Evolutionary conservation across 495 filamentous ascomycete genomes (phyloP).

Genomic region (Hypoxylon lenormandii): DNA sequence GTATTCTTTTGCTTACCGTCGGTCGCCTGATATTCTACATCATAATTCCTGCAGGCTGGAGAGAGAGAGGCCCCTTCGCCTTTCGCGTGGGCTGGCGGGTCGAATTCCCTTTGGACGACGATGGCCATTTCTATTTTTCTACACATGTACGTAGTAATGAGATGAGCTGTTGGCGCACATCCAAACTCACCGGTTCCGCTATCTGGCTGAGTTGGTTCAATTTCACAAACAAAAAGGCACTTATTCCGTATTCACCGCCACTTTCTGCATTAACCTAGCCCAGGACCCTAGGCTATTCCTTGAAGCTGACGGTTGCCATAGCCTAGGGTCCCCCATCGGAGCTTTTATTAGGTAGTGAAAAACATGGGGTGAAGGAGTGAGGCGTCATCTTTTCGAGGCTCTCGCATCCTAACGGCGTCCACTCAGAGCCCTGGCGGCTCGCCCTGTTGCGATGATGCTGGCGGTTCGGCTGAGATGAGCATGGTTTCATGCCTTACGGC

Average conservation of each 20-base stretch:
- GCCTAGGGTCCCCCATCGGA: not conserved
- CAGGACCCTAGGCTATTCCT: not conserved
- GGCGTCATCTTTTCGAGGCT: slow-evolving; percentile 24
- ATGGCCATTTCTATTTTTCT: not conserved
- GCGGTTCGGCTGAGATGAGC: slow-evolving; percentile 18
- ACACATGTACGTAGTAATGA: slow-evolving; percentile 2
- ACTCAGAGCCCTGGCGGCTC: slow-evolving; percentile 19
- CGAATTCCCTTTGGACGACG: slow-evolving; percentile 17
- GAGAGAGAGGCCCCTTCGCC: not conserved
- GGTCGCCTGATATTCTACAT: slow-evolving; percentile 23
- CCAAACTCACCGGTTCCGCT: slow-evolving; percentile 28
- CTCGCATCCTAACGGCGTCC: slow-evolving; percentile 10
- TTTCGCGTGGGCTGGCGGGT: slow-evolving; percentile 13
- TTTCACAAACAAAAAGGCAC: slow-evolving; percentile 25
- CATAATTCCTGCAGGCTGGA: slow-evolving; percentile 37
- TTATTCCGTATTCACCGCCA: slow-evolving; percentile 44
- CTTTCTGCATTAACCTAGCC: slow-evolving; percentile 28
- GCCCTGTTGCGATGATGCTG: slow-evolving; percentile 21
- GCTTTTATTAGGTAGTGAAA: slow-evolving; percentile 30
- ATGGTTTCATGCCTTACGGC: slow-evolving; percentile 23
- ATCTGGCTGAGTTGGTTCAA: slow-evolving; percentile 11
- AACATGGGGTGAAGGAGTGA: slow-evolving; percentile 12
- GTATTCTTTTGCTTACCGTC: slow-evolving; percentile 33
- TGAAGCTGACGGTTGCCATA: slow-evolving; percentile 31
- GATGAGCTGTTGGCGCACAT: slow-evolving; percentile 26